Evolutionary conservation across 139 green algal species (phyloP).

Genomic region (Chlamydomonas asymmetrica): DNA sequence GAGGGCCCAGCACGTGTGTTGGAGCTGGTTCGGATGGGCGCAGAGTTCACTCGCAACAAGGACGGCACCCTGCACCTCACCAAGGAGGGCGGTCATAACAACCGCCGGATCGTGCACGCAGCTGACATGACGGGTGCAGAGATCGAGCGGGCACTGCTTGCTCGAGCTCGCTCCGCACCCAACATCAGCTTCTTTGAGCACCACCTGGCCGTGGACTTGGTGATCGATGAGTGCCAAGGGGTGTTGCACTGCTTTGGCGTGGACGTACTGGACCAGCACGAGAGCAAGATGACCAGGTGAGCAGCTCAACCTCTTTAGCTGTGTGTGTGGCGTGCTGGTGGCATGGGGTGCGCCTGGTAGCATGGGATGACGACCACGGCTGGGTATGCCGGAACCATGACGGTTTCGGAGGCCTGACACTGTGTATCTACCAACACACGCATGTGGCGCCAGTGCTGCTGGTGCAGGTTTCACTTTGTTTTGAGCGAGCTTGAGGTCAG

Average conservation of each 20-base stretch:
- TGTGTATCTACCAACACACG: too few relatives aligned
- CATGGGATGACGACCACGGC: too few relatives aligned
- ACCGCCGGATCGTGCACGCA: constrained; percentile 93
- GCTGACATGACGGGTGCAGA: constrained; percentile 90
- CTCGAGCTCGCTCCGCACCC: constrained; percentile 53
- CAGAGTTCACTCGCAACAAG: constrained; percentile 80
- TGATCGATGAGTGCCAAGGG: constrained; percentile 55
- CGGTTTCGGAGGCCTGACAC: too few relatives aligned
- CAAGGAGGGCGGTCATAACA: constrained; percentile 91
- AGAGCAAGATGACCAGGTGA: constrained; percentile 52
- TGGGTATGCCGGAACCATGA: too few relatives aligned
- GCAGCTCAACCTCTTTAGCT: neutral
- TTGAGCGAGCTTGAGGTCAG: too few relatives aligned
- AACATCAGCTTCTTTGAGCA: constrained; percentile 75
- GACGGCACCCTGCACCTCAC: constrained; percentile 91
- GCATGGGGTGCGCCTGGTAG: too few relatives aligned
- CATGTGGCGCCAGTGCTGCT: too few relatives aligned
- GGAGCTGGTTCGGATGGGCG: constrained; percentile 88
- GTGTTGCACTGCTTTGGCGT: constrained; percentile 77
- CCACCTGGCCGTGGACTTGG: constrained; percentile 63
- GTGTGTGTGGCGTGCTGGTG: too few relatives aligned
- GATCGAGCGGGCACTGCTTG: constrained; percentile 91
- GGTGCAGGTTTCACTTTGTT: too few relatives aligned
- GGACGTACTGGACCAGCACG: constrained; percentile 74
- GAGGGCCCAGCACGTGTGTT: constrained; percentile 89